Evolutionary conservation across 805 yeast genomes (phyloP).

Genomic region (Soucietia sequanensis): DNA sequence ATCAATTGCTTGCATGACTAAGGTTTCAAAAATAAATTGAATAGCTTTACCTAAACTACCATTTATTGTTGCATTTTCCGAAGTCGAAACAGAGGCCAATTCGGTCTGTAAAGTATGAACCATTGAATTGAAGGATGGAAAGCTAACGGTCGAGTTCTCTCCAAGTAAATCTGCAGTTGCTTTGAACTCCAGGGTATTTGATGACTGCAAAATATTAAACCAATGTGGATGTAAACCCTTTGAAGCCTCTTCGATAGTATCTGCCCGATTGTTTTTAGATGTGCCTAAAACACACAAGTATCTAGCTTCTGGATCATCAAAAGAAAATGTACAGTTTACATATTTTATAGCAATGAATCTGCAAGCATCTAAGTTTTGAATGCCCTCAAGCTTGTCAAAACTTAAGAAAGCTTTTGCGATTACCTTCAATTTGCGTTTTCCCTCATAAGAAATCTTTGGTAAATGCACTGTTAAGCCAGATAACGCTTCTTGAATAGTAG

Average conservation of each 20-base stretch:
- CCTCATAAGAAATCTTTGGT: slow-evolving; percentile 31
- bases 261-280: slow-evolving; percentile 56
- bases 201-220: slow-evolving; percentile 54
- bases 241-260: slow-evolving; percentile 74
- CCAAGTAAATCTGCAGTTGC: slow-evolving; percentile 47
- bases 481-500: slow-evolving; percentile 71
- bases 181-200: slow-evolving; percentile 42
- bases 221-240: slow-evolving; percentile 84
- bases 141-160: slow-evolving; percentile 32
- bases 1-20: slow-evolving; percentile 65
- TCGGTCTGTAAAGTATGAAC: slow-evolving; percentile 22
- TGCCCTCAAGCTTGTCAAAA: slow-evolving; percentile 3
- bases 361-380: slow-evolving; percentile 42
- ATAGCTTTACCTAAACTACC: slow-evolving; percentile 42
- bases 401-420: slow-evolving; percentile 34
- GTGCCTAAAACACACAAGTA: slow-evolving; percentile 66
- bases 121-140: slow-evolving; percentile 55
- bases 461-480: slow-evolving; percentile 56
- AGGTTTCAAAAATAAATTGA: slow-evolving; percentile 52
- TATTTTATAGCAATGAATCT: slow-evolving; percentile 67
- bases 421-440: slow-evolving; percentile 43
- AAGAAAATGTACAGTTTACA: slow-evolving; percentile 61
- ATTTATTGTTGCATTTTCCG: slow-evolving; percentile 23
- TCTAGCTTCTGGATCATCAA: slow-evolving; percentile 66
- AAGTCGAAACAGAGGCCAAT: slow-evolving; percentile 16